Conservation (phyloP, 2,329 filamentous ascomycete genomes). For the Aspergillus jensenii region DNA sequence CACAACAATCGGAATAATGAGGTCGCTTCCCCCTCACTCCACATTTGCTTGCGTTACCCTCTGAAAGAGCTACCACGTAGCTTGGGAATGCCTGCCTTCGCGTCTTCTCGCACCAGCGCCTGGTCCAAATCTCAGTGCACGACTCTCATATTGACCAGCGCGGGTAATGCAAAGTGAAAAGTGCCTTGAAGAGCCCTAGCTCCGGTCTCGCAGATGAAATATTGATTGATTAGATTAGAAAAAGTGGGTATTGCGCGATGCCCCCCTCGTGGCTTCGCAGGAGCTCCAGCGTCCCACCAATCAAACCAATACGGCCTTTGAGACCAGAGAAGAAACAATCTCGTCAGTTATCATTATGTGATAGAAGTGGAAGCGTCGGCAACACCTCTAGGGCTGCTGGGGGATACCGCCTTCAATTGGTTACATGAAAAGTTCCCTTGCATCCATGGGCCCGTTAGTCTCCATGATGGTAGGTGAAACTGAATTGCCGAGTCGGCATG, state of each 20-base stretch:
- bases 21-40: background rate
- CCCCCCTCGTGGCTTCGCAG: conserved; percentile 16
- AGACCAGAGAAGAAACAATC: background rate
- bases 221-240: conserved; percentile 28
- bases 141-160: too few species aligned
- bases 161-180: too few species aligned
- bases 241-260: conserved; percentile 21
- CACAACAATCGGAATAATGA: conserved; percentile 7
- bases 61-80: background rate
- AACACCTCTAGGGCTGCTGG: background rate
- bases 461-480: background rate
- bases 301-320: background rate
- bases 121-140: too few species aligned
- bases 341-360: background rate
- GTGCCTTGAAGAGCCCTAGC: background rate
- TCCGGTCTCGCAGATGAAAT: conserved; percentile 12
- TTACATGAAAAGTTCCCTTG: background rate
- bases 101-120: too few species aligned
- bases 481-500: background rate
- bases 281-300: conserved; percentile 6
- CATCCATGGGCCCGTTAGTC: background rate
- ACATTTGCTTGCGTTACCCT: background rate
- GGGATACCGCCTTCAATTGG: background rate
- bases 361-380: background rate
- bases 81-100: background rate